Base-by-base conservation (phyloP, 1,284 basidiomycete genomes). In the Puccinia triticina region DNA sequence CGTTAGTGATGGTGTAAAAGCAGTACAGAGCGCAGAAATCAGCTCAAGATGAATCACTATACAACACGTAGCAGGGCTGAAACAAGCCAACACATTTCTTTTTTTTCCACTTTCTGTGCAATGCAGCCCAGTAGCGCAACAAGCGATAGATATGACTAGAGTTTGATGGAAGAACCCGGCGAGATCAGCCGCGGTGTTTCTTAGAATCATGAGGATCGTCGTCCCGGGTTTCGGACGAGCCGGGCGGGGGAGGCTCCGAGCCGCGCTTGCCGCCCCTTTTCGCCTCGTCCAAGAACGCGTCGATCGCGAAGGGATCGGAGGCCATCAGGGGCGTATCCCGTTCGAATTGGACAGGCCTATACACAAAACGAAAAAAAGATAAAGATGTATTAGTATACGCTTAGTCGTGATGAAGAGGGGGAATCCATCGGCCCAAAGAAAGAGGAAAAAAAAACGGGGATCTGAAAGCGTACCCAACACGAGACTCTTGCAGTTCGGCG, bases 331-430 rank as follows among this genome's bases (percentile, higher is more conserved):
- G 90, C 0, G 92, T 92, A 86, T 99, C 97, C 89, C 98, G 98
- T 89, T 99, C 97, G 86, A 99, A 99, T 87, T 98, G 95, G 46
- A 99, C 97, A n/a, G 97, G 97, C 0, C 97, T 94, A 84, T 94
- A 12, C 21, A 50, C 48, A 83, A 80, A 23, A 26, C 18, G 10
- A 32, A 16, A 16, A 3, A 21, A 16, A 46, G 61, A 26, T 75
- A 74, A 26, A 18, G 32, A 16, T 48, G 43, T 34, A 71, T 71
- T 29, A 40, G 64, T 43, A n/a, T n/a, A n/a, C n/a, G n/a, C n/a
- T n/a, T n/a, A n/a, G n/a, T n/a, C n/a, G n/a, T n/a, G n/a, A n/a
- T n/a, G n/a, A n/a, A n/a, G n/a, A n/a, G n/a, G n/a, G n/a, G n/a
- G n/a, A n/a, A n/a, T n/a, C n/a, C n/a, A n/a, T n/a, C n/a, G n/a